A percentile compares a stretch with the other conserved stretches of the same genome.
Evolutionary conservation across 2,329 filamentous ascomycete species (phyloP).

Genomic region (Massarina eburnea): DNA sequence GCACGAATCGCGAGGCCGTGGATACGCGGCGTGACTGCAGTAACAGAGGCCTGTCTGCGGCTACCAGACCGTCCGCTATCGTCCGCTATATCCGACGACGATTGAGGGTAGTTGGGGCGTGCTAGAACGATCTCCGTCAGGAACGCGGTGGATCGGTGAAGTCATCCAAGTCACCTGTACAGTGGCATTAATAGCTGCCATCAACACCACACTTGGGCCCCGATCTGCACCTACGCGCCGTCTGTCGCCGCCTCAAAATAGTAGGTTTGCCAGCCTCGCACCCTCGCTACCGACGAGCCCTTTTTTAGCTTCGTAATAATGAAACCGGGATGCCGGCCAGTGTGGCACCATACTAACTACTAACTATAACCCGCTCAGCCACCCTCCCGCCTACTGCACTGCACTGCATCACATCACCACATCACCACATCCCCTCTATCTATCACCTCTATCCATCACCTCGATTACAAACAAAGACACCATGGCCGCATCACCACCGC

Average conservation of each 20-base stretch:
- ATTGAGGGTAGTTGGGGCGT: not conserved
- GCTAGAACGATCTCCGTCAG: no score
- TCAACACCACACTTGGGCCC: no score
- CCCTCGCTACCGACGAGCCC: not conserved
- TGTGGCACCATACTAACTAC: conserved; percentile 14
- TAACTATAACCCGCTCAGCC: conserved; percentile 17
- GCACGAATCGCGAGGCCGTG: no score
- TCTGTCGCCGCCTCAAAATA: conserved; percentile 19
- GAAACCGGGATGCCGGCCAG: conserved; percentile 16
- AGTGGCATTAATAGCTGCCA: no score
- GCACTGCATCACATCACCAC: no score
- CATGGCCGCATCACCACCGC: conserved; percentile 8
- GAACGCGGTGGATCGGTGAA: no score
- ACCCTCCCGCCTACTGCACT: conserved; percentile 3
- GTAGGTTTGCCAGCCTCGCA: conserved; percentile 13
- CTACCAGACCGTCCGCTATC: conserved; percentile 5
- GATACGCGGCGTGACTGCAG: no score
- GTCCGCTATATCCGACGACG: not conserved
- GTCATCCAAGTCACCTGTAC: no score
- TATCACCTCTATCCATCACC: not conserved
- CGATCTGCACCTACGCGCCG: no score
- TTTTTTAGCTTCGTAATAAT: conserved; percentile 18
- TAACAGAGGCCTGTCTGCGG: no score
- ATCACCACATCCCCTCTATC: no score
- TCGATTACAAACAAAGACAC: not conserved